Evolutionary conservation across 176 grass and related monocot species (phyloP), one percentile per base, ranked within the genome.

Genomic region (Oryza nivara): DNA sequence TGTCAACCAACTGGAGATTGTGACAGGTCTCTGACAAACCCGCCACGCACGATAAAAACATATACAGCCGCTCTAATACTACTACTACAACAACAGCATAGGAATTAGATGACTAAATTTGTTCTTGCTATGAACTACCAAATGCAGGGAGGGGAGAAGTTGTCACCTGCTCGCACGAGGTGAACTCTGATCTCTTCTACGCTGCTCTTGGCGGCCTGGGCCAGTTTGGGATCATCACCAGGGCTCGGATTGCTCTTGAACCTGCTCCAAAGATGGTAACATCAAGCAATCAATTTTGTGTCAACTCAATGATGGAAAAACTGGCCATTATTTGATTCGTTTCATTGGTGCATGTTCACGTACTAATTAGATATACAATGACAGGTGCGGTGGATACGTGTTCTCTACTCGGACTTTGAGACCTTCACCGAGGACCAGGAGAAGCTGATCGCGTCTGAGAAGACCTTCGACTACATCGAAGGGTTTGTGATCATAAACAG

Each of bases 401-500:
- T 98, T 20, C 82, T 98, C 13, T 98, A 95, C 83, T 93, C 95
- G 0, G 95, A 98, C 69, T 98, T 98, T 67, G 68, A 82, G 45
- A 92, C 61, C 83, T 98, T 98, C 65, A 90, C 87, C 4, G 89
- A 95, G 87, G 95, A 98, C 86, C 95, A 95, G 91, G 95, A 98
- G 83, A 91, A 83, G 89, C 85, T 98, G 14, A 95, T 95, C 79
- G 79, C 91, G 14, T 67, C 75, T 54, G 87, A 90, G 70, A 70
- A 78, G 46, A 95, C 89, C 32, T 95, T 98, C 60, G 95, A 98
- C 72, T 98, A 98, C 84, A 86, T 98, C 19, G 95, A 98, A 68
- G 95, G 95, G 16, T 98, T 98, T 70, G 95, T 95, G 68, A 98
- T 88, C 81, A 98, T 95, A 81, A 98, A 98, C 75, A 89, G 85